Conservation (phyloP, 2,329 filamentous ascomycete genomes). For the Pseudodiploospora longispora region DNA sequence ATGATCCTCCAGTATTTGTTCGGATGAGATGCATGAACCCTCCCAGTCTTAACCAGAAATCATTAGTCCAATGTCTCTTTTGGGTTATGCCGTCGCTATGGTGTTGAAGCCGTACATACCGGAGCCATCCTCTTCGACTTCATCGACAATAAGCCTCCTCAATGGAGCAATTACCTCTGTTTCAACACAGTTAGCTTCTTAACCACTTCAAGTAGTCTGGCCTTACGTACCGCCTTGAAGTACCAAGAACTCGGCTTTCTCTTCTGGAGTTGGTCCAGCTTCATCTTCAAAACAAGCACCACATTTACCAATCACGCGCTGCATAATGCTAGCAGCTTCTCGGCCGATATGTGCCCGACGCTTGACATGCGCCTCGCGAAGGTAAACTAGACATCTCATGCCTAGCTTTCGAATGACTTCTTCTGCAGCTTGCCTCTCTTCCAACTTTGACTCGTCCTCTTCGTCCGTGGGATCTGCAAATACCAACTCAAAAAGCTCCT, state of each 20-base stretch:
- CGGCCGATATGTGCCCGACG: slow-evolving; percentile 33
- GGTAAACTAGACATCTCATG: slow-evolving; percentile 35
- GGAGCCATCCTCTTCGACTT: slow-evolving; percentile 50
- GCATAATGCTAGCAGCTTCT: slow-evolving; percentile 33
- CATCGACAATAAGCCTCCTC: slow-evolving; percentile 45
- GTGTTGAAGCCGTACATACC: slow-evolving; percentile 37
- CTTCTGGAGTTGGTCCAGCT: slow-evolving; percentile 23
- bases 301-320: slow-evolving; percentile 36
- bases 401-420: slow-evolving; percentile 33
- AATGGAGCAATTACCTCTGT: slow-evolving; percentile 40
- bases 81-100: neutral
- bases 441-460: slow-evolving; percentile 21
- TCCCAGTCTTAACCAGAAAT: slow-evolving; percentile 41
- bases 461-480: slow-evolving; percentile 10
- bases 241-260: slow-evolving; percentile 19
- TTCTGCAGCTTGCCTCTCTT: slow-evolving; percentile 7
- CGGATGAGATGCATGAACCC: slow-evolving; percentile 46
- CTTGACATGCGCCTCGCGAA: slow-evolving; percentile 38
- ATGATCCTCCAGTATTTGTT: slow-evolving; percentile 41
- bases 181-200: slow-evolving; percentile 3
- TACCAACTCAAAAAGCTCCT: slow-evolving; percentile 31
- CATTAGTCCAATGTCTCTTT: slow-evolving; percentile 11
- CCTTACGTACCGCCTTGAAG: slow-evolving; percentile 19
- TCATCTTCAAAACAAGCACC: slow-evolving; percentile 29
- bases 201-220: neutral